These are phyloP conservation scores for Podospora australis DNA, from an alignment of 495 filamentous ascomycete species.

Conservation along the genomic window DNA sequence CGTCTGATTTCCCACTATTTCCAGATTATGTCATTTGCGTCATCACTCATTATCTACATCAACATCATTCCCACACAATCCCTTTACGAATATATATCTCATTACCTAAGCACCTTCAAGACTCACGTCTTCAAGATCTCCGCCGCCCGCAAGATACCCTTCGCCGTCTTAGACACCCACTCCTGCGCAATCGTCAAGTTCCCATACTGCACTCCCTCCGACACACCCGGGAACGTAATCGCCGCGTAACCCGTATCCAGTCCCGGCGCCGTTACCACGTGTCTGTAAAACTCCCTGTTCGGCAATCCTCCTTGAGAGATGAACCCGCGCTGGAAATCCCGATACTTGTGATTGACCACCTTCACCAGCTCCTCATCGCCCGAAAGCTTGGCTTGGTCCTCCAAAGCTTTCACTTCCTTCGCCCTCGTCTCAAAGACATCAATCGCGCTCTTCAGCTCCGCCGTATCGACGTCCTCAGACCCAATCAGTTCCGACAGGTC, in stretches of 20 bases:
- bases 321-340: conserved; percentile 69
- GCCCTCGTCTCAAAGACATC: conserved; percentile 1
- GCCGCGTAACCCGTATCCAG: conserved; percentile 33
- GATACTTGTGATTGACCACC: conserved; percentile 57
- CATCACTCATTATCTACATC: too few relatives aligned
- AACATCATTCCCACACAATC: too few relatives aligned
- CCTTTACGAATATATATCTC: too few relatives aligned
- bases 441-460: conserved; percentile 29
- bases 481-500: conserved; percentile 54
- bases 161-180: conserved; percentile 65
- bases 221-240: conserved; percentile 68
- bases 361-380: conserved; percentile 56
- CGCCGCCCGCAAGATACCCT: conserved; percentile 55
- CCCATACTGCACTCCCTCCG: conserved; percentile 63
- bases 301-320: conserved; percentile 71
- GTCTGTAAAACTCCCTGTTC: conserved; percentile 75
- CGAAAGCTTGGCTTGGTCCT: conserved; percentile 53
- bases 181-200: conserved; percentile 60
- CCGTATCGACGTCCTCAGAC: conserved; percentile 46
- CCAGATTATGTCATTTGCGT: too few relatives aligned
- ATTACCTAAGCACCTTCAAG: too few relatives aligned
- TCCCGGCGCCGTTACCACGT: conserved; percentile 70
- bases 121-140: conserved; percentile 37
- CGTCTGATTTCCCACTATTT: too few relatives aligned
- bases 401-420: background rate